phyloP scores from a whole-genome alignment of 2,329 filamentous ascomycete species.

The Aspergillus sp. region DNA sequence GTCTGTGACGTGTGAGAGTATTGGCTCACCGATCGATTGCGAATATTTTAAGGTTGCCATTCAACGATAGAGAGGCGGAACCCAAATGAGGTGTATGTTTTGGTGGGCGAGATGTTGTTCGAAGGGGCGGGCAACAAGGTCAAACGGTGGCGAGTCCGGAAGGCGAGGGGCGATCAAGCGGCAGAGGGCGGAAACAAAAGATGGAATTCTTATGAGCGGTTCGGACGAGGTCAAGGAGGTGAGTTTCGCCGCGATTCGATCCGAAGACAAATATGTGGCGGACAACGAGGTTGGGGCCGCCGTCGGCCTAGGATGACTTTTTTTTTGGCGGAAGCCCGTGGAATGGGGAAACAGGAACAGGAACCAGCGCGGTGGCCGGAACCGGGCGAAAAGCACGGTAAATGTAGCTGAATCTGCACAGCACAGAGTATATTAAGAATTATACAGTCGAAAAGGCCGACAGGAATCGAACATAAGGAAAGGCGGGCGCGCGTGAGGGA shows the following conservation, averaged over 20 bases:
- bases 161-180: neutral
- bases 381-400: constrained; percentile 2
- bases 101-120: neutral
- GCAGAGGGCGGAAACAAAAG: neutral
- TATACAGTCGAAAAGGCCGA: neutral
- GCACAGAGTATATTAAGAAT: neutral
- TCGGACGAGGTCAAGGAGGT: neutral
- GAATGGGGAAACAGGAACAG: constrained; percentile 7
- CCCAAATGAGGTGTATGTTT: neutral
- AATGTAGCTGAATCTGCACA: neutral
- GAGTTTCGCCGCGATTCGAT: neutral
- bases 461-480: neutral
- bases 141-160: constrained; percentile 5
- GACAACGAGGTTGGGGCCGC: neutral
- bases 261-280: constrained; percentile 4
- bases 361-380: constrained; percentile 1
- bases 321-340: constrained; percentile 4
- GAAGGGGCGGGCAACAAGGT: constrained; percentile 1
- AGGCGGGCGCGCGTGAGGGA: neutral
- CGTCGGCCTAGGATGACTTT: constrained; percentile 3
- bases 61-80: constrained; percentile 13
- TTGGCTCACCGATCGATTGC: constrained; percentile 9
- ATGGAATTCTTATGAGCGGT: neutral
- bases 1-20: constrained; percentile 17
- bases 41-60: constrained; percentile 19